Base-by-base conservation (phyloP, 441 rosid species). In the Breynia disticha region DNA sequence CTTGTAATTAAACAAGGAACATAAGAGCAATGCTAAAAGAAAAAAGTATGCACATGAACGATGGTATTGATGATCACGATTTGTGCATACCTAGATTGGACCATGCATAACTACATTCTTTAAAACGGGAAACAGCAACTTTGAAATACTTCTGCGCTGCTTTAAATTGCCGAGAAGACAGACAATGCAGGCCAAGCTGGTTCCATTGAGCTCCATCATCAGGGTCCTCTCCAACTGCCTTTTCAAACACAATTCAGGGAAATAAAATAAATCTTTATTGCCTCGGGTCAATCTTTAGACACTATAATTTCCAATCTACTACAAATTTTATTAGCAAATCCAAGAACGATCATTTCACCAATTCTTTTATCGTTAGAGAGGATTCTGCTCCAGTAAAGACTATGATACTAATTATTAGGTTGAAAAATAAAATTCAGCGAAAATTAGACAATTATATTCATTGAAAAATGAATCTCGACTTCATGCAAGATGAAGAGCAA, bases 181-280 rank as follows among this genome's bases (percentile, higher is more conserved):
- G 95, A 71, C 72, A 67, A 63, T 88, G 97, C 61, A 91, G 83
- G 65, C 98, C 98, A 43, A 91, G 90, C 72, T 88, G 98, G 79
- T 88, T 80, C 98, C 97, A 91, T 52, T 76, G 87, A 37, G 79
- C 75, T 18, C 82, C 88, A 61, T 87, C 88, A 67, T 87, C 87
- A 38, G 97, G 97, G 57, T 91, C 96, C 77, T 91, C 98, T 13
- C 77, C 75, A 60, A 85, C 65, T 65, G 97, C 91, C 98, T 91
- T 65, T 64, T 54, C 61, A 70, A 21, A 52, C 28, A 49, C 12
- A 53, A 22, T 54, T 44, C 44, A 41, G 41, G 35, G 16, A 57
- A 21, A 37, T 47, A 24, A 44, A 22, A 43, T 45, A 46, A 14
- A 57, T 14, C 37, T 28, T 12, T 5, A 45, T 37, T 39, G 15